Evolutionary conservation across 305 asterid species (phyloP), one percentile per base, ranked within the genome.

Genomic region (Plantago rigida): DNA sequence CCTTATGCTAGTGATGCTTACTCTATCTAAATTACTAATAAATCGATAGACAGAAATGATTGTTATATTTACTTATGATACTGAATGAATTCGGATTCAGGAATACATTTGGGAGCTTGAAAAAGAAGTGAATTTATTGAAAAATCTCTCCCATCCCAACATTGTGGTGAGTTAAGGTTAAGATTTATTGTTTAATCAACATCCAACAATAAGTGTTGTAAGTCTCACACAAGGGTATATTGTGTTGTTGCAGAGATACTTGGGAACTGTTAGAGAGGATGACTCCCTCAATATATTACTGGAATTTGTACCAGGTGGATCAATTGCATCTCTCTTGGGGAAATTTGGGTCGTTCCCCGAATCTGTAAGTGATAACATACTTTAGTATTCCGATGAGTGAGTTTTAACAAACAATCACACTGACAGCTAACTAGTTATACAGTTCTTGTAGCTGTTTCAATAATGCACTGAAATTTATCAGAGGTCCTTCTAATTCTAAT

Each of bases 221-320:
- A 45, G 39, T 55, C 65, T 82, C 12, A 39, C 11, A 39, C 45
- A 8, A 39, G 11, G 11, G 11, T 9, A 39, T 9, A 6, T 39
- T 8, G 45, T 39, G 70, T 60, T 75, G 49, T 47, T 56, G 12
- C 83, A 88, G 99, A 84, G 99, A 65, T 92, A 92, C 77, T 73
- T 92, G 71, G 99, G 99, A 69, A 92, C 97, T 69, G 99, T 91
- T 64, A 78, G 97, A 70, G 99, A 91, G 83, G 84, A 69, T 50
- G 95, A 85, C 62, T 84, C 99, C 9, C 69, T 92, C 72, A 85
- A 92, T 75, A 92, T 92, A 72, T 80, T 89, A 70, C 72, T 92
- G 76, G 99, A 92, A 67, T 89, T 89, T 82, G 99, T 92, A 62
- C 95, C 97, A 2, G 96, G 99, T 67, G 99, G 99, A 72, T 89